These are phyloP conservation scores for Laetiporus sulphureus DNA, from an alignment of 1,284 basidiomycete species.

Conservation along the genomic window DNA sequence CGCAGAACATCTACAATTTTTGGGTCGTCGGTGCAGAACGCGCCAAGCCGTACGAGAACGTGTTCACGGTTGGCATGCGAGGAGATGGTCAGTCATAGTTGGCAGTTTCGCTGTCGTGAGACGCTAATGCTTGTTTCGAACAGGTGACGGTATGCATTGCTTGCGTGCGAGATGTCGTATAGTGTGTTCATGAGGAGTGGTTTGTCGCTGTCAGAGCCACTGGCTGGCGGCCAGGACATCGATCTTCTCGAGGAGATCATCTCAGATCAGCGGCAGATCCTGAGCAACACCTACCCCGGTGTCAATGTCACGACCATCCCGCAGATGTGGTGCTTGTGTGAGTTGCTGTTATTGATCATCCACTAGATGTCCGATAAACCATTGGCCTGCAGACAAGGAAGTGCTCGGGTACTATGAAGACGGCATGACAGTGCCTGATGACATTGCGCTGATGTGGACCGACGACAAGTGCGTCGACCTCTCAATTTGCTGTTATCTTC, in stretches of 20 bases:
- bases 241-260: conserved; percentile 49
- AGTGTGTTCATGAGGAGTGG: too few species aligned
- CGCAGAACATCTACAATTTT: conserved; percentile 47
- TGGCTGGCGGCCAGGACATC: conserved; percentile 44
- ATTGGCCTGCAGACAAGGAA: conserved; percentile 44
- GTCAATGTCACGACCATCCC: conserved; percentile 46
- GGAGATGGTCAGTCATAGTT: conserved; percentile 42
- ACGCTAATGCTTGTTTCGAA: too few species aligned
- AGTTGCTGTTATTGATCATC: conserved; percentile 15
- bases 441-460: conserved; percentile 52
- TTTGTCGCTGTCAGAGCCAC: conserved; percentile 35
- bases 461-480: conserved; percentile 46
- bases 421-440: conserved; percentile 49
- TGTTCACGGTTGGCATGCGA: conserved; percentile 63
- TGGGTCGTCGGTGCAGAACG: conserved; percentile 55
- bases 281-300: conserved; percentile 47
- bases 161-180: too few species aligned
- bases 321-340: conserved; percentile 62
- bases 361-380: too few species aligned
- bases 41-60: conserved; percentile 48
- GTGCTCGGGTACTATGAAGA: conserved; percentile 64
- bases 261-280: conserved; percentile 53
- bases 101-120: not conserved
- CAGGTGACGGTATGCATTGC: too few species aligned
- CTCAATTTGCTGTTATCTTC: not conserved